Base-by-base conservation (phyloP, 2,329 filamentous ascomycete species). In the Botrytis medusae region DNA sequence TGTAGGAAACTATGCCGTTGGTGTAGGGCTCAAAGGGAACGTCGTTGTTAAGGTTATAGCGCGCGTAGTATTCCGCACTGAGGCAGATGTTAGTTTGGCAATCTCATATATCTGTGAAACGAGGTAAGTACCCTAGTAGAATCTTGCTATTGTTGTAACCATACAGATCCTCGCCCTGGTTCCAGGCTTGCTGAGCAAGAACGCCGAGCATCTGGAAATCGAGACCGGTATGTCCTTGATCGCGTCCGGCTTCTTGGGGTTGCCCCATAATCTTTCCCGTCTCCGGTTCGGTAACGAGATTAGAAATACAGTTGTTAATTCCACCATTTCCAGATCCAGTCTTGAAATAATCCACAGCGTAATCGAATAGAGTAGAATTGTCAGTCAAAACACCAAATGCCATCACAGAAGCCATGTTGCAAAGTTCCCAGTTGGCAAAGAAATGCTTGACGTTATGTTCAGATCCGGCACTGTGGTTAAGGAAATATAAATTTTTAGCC, bases 291-390 rank as follows among this genome's bases (percentile, higher is more conserved):
- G 22, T n/a, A 25, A 62, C 60, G 4, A 62, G 37, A 16, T 62
- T 62, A 1, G 60, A 62, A 3, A 62, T 62, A 18, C 60, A 62
- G 16, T 62, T 62, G 34, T 62, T 62, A 25, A 62, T 62, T n/a
- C 37, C 60, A 25, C 60, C 60, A 37, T 62, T 62, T n/a, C 60
- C 60, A 42, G 37, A 42, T 29, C 60, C 60, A 62, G 60, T 62
- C 60, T 62, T 62, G 60, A 62, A 62, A 40, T 62, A 62, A 16
- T 62, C 14, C 5, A 62, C 37, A 8, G 60, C 60, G 14, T n/a
- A 62, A 4, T 62, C 60, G 16, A 62, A 62, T 9, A 62, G 37
- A 4, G 60, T 62, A 12, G 48, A 51, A n/a, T 51, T 51, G 25
- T 51, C 48, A 2, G 48, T 51, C 25, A 51, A n/a, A 51, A 51